Evolutionary conservation across 2,329 filamentous ascomycete species (phyloP), one percentile per base, ranked within the genome.

Genomic region (Aspergillus spinulosporus): DNA sequence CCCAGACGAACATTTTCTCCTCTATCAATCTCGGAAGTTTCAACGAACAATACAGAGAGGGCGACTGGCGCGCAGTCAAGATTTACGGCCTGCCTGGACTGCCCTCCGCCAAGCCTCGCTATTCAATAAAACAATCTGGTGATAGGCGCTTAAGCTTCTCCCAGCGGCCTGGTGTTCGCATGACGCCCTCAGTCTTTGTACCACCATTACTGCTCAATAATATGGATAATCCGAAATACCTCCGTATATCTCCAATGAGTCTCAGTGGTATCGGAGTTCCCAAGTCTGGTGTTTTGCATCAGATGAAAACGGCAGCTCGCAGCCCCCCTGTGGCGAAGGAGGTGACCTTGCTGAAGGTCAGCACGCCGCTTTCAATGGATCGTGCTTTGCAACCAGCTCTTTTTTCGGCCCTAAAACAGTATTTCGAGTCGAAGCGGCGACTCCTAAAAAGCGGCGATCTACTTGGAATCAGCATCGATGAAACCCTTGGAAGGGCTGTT

Each of bases 171-270:
- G 70, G 74, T 3, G 68, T 73, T 45, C 71, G 75, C 26, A 64
- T 77, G 31, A 76, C 88, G 1, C 88, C 90, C 65, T 76, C 72
- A 0, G 80, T 90, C 4, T 94, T 94, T 66, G 81, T 92, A 28
- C 96, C 94, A 2, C 94, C 94, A 0, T 81, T 97, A 26, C 80
- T 97, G 43, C 81, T 97, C 3, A 88, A 90, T 44, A 99, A 99
- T 66, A 78, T 99, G 31, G 88, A 90, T 2, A 85, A 85, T 52
- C 86, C 92, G 0, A 83, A 87, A 11, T 92, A 93, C 68, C 79
- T 97, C 53, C 88, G 89, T 42, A 82, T 97, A 50, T 87, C 90
- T 1, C 84, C 89, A 0, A 78, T 79, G 56, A 67, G 60, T 40
- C 71, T 71, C 53, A 58, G 66, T 14, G 63, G 59, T 51, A 71